phyloP scores from a whole-genome alignment of 2,329 filamentous ascomycete species.

The Tolypocladium ovalisporum region DNA sequence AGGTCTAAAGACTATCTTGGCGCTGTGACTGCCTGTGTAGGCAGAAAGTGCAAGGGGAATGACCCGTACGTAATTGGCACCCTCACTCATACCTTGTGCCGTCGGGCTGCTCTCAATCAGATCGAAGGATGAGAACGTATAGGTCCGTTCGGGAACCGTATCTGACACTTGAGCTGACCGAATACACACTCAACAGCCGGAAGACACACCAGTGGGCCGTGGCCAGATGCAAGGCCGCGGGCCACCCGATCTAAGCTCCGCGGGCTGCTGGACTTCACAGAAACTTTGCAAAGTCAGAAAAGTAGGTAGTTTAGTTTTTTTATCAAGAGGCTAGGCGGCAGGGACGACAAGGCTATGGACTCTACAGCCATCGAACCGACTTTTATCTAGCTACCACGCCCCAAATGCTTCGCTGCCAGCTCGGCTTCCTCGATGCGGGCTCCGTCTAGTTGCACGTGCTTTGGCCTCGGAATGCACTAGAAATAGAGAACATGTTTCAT shows the following conservation, averaged over 20 bases:
- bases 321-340: background rate
- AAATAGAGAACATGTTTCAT: background rate
- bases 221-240: background rate
- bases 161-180: background rate
- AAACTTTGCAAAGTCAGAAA: background rate
- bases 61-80: background rate
- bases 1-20: background rate
- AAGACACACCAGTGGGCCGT: background rate
- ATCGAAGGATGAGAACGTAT: background rate
- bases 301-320: background rate
- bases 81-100: background rate
- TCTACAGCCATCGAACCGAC: background rate
- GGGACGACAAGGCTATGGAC: background rate
- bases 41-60: background rate
- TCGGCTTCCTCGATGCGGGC: background rate
- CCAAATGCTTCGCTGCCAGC: no score
- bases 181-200: background rate
- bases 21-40: background rate
- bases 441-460: background rate
- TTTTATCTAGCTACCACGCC: background rate
- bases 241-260: background rate
- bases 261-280: background rate
- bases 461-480: background rate
- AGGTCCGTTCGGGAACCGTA: background rate
- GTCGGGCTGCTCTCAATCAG: background rate